phyloP scores from a whole-genome alignment of 169 alveolate species.

The Plasmodium adleri region DNA sequence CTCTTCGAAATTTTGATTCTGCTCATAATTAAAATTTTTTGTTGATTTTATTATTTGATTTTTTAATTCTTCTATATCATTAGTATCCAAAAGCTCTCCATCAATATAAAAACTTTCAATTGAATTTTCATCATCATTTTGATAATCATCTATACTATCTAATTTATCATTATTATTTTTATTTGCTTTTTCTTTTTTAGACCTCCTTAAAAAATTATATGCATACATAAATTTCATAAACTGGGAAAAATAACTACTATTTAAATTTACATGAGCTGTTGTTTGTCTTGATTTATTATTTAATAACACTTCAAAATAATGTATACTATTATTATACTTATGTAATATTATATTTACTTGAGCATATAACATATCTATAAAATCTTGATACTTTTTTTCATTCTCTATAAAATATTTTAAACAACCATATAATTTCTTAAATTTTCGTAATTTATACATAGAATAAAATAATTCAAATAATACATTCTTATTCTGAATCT shows the following conservation, averaged over 20 bases:
- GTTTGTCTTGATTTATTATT: conserved; percentile 24
- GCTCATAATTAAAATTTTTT: conserved; percentile 48
- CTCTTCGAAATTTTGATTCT: conserved; percentile 34
- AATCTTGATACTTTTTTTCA: conserved; percentile 22
- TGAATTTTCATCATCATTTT: not conserved
- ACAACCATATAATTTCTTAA: conserved; percentile 59
- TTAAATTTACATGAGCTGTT: conserved; percentile 31
- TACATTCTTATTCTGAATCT: conserved; percentile 36
- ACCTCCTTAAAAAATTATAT: conserved; percentile 39
- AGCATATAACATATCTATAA: conserved; percentile 31
- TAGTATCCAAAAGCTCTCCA: not conserved
- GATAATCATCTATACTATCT: not conserved
- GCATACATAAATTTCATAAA: conserved; percentile 38
- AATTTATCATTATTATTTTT: not conserved
- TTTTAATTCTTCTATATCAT: conserved; percentile 36
- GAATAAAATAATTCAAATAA: conserved; percentile 67
- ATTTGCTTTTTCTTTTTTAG: conserved; percentile 12
- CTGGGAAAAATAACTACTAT: conserved; percentile 39
- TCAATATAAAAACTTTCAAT: not conserved
- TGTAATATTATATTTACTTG: conserved; percentile 35
- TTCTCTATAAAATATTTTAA: conserved; percentile 35
- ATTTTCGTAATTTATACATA: conserved; percentile 45
- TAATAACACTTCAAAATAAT: conserved; percentile 29
- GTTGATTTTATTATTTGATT: conserved; percentile 27
- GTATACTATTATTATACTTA: conserved; percentile 35